Evolutionary conservation across 2,329 filamentous ascomycete genomes (phyloP), one percentile per base, ranked within the genome.

Genomic region (Penicillium sp.): DNA sequence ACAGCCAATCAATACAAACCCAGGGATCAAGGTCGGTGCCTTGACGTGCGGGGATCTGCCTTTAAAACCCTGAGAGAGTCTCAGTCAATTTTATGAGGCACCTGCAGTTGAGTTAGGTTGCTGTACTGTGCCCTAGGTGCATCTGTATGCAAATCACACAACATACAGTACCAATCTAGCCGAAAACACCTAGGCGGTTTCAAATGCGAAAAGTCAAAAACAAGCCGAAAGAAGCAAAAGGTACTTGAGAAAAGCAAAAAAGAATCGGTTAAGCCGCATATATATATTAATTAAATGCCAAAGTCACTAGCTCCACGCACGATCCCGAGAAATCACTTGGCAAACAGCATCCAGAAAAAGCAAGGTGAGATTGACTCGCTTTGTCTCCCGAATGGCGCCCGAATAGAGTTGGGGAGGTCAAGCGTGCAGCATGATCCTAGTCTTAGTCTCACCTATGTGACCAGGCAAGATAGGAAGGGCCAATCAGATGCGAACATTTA

Each of bases 261-360:
- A 1, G 2, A 17, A 49, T 21, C 34, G 3, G 26, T 42, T 51
- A 42, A 51, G 43, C 43, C n/a, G 45, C 43, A 33, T 21, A 41
- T 26, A 41, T 31, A 41, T 31, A 41, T 31, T 40, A 12, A 37
- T 42, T 37, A 26, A 26, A 31, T 45, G 48, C 24, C 37, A 47
- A 41, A 29, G 38, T 37, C 31, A 42, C 48, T 51, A 51, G 48
- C 43, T 32, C 12, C 43, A 47, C 38, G 43, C 43, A 46, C 8
- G 43, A 32, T 51, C 35, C 48, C 43, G 48, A 37, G 31, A 28
- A 37, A 42, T 37, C 35, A 40, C n/a, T 50, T 46, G 19, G 35
- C 48, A 38, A 46, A 33, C 41, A 39, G 43, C 43, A 42, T 51
- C 43, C 31, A 47, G 22, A 41, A 51, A 51, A 47, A 51, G 48